Percentiles rank a stretch among this genome's conserved stretches.
These are phyloP conservation scores for Ophiosphaerella narmari DNA, from an alignment of 2,329 filamentous ascomycete species.

Conservation along the genomic window DNA sequence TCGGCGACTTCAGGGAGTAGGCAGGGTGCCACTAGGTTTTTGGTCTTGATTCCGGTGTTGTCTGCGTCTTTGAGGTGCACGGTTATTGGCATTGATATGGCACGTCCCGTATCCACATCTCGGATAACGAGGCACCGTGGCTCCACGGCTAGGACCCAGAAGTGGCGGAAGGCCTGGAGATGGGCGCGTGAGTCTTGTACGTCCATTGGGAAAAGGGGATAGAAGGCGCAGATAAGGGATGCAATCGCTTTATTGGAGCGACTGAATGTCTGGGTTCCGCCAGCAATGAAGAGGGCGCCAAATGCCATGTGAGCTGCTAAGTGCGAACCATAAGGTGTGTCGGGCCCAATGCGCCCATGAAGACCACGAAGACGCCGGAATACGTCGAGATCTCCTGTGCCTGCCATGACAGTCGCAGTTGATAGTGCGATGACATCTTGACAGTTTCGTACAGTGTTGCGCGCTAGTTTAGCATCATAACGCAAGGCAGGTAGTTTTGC, in stretches of 20 bases:
- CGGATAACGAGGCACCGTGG: conserved; percentile 85
- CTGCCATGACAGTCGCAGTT: conserved; percentile 89
- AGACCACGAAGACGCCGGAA: conserved; percentile 84
- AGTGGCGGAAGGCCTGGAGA: conserved; percentile 92
- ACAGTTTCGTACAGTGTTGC: conserved; percentile 85
- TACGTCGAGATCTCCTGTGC: conserved; percentile 84
- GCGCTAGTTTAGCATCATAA: conserved; percentile 84
- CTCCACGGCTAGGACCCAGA: conserved; percentile 94
- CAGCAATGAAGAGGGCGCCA: conserved; percentile 87
- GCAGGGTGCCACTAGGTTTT: conserved; percentile 57
- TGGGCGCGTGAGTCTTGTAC: conserved; percentile 95
- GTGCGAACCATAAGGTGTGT: conserved; percentile 91
- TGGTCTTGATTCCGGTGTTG: conserved; percentile 19
- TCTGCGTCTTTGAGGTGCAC: conserved; percentile 61
- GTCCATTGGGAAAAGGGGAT: conserved; percentile 85
- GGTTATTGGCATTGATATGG: conserved; percentile 73
- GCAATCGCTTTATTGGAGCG: conserved; percentile 87
- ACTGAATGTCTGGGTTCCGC: conserved; percentile 88
- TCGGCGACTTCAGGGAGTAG: conserved; percentile 68
- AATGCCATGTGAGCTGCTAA: conserved; percentile 91
- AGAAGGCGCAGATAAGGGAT: conserved; percentile 86
- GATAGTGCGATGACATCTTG: conserved; percentile 86
- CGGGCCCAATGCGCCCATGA: conserved; percentile 81
- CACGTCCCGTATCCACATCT: conserved; percentile 81
- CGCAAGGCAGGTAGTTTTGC: conserved; percentile 64